phyloP scores from a whole-genome alignment of 805 yeast species.

The Metahyphopichia silvanorum region DNA sequence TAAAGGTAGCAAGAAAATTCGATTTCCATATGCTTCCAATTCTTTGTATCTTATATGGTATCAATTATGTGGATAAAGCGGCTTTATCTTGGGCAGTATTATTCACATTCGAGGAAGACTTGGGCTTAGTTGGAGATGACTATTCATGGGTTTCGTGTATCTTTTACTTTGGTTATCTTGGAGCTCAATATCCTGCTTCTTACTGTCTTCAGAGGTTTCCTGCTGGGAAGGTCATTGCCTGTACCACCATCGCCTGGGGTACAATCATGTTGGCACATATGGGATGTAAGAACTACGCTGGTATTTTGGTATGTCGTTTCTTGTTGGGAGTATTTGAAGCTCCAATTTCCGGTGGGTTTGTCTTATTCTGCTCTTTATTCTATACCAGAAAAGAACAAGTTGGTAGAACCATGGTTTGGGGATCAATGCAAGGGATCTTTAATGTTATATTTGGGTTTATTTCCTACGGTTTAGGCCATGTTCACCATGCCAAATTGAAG shows the following conservation, averaged over 20 bases:
- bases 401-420: constrained; percentile 43
- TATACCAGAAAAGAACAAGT: constrained; percentile 33
- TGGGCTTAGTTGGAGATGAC: constrained; percentile 23
- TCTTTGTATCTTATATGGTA: constrained; percentile 49
- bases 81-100: constrained; percentile 59
- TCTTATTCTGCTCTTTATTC: not conserved
- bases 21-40: constrained; percentile 48
- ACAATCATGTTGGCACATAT: constrained; percentile 13
- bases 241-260: constrained; percentile 12
- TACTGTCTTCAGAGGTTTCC: constrained; percentile 13
- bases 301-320: not conserved
- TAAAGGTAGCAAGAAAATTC: constrained; percentile 30
- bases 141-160: not conserved
- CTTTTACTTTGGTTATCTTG: not conserved
- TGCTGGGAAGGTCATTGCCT: constrained; percentile 15
- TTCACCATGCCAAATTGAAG: constrained; percentile 41
- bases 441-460: constrained; percentile 45
- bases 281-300: not conserved
- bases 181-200: not conserved
- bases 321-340: not conserved
- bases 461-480: constrained; percentile 49
- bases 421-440: constrained; percentile 39
- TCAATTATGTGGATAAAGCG: constrained; percentile 58
- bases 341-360: not conserved
- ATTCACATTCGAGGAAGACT: constrained; percentile 55